A percentile compares a stretch with the other conserved stretches of the same genome.
Evolutionary conservation across 208 protist genomes (phyloP).

Genomic region (Wallacemonas sp.): DNA sequence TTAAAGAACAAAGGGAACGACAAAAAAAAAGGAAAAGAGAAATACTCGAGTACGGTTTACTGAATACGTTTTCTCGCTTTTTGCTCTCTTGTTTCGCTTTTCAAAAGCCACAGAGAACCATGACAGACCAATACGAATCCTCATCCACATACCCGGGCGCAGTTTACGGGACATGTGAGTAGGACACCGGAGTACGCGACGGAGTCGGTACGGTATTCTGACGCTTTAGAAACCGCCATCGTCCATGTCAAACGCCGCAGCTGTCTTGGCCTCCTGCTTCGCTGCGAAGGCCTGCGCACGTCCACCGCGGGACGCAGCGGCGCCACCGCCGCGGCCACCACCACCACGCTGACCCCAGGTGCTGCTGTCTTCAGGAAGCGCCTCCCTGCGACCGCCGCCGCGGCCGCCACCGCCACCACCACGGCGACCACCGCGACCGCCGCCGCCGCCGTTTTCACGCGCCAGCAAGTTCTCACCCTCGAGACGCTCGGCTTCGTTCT

Average conservation of each 20-base stretch:
- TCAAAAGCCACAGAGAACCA: background rate
- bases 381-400: conserved; percentile 1
- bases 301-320: conserved; percentile 24
- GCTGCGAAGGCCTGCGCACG: conserved; percentile 22
- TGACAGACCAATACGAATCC: too few species aligned
- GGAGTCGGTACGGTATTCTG: background rate
- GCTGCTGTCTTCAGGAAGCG: conserved; percentile 9
- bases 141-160: too few species aligned
- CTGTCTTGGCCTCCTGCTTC: conserved; percentile 10
- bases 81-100: background rate
- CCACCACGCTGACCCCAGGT: conserved; percentile 16
- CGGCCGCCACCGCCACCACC: conserved; percentile 29
- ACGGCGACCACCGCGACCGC: conserved; percentile 26
- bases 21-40: background rate
- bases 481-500: conserved; percentile 72
- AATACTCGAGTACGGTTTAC: background rate
- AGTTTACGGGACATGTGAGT: too few species aligned
- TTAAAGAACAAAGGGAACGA: too few species aligned
- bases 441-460: conserved; percentile 23
- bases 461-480: conserved; percentile 72
- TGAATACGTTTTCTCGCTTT: conserved; percentile 6
- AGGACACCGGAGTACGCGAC: too few species aligned
- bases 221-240: conserved; percentile 73
- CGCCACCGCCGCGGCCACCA: conserved; percentile 26
- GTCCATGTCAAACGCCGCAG: conserved; percentile 30